Evolutionary conservation across 2,329 filamentous ascomycete species (phyloP), one percentile per base, ranked within the genome.

Genomic region (Cercospora beticola): DNA sequence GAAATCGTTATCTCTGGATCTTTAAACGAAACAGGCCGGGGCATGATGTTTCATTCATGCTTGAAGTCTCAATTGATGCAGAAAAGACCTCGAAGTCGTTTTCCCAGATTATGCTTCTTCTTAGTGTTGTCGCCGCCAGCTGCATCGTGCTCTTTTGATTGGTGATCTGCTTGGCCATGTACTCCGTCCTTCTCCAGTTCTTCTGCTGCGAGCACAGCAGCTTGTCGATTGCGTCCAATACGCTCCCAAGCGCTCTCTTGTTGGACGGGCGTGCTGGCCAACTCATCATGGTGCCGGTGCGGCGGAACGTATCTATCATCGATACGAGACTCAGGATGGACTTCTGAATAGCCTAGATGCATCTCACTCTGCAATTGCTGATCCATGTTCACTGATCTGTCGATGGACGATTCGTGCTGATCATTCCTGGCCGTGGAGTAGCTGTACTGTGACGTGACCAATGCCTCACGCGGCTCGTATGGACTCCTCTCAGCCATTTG

Each of bases 391-490:
- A 56, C 21, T 6, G 61, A 46, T 14, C 46, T 63, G n/a, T 54
- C n/a, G 14, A 36, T 18, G 8, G 23, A n/a, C 10, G 61, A 54
- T 6, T 33, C 61, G 18, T 21, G 40, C 16, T 30, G 33, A 14
- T 7, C 28, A 16, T 18, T 52, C 4, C 12, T 23, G 14, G 23
- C 28, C 9, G 10, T 28, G n/a, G 40, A 8, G n/a, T 26, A 28
- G 28, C 36, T 56, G 26, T 63, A 23, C 46, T 56, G 61, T 4
- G 62, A 12, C 18, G 62, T 56, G n/a, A 64, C 46, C 46, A 64
- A 30, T 8, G 60, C 12, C 21, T 33, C n/a, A 28, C 28, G 18
- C 2, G 36, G 9, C 26, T 18, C 56, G n/a, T 10, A 7, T 33
- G 16, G 28, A 21, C 56, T 58, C 5, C 2, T 21, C 56, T 33